Base-by-base conservation (phyloP, 2,329 filamentous ascomycete genomes). In the Seiridium unicorne region DNA sequence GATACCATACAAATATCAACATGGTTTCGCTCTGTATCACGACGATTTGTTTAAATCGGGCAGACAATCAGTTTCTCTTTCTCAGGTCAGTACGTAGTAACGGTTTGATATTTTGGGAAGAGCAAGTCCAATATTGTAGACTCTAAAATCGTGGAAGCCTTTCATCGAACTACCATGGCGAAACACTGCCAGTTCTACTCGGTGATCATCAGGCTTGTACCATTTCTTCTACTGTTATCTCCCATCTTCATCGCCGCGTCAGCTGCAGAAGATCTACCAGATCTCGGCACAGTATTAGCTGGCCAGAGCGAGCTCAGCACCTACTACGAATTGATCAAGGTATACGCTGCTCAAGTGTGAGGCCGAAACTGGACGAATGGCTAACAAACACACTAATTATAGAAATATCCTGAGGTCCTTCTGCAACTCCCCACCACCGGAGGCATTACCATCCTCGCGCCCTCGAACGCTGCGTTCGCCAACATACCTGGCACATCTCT, bases 381-480 rank as follows among this genome's bases (percentile, higher is more conserved):
- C 10, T 51, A 18, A 26, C 3, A 2, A 11, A 4, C 26, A 26
- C 8, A 31, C 10, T n/a, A 38, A 44, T 44, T 11, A 11, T 44
- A 81, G 78, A 77, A 79, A 75, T 79, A 79, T 57, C 79, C 79
- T 3, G 72, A 79, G 18, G 70, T 81, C 40, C 64, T 82, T 2
- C 68, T 80, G 4, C 73, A 80, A 59, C 64, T 82, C 8, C 79
- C 79, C 5, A 79, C 68, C 60, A 73, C 74, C 40, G 64, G 72
- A 18, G 79, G 80, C 53, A 73, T 81, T 40, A 82, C 80, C 2
- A 78, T 80, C 67, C 62, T 87, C 63, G 85, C 82, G 0, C 86
- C 86, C 7, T 81, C 76, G 61, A 84, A 87, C 65, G 74, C 76
- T 2, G 85, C 85, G 13, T 87, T 88, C 73, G 75, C 80, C 18